phyloP scores from a whole-genome alignment of 2,329 filamentous ascomycete genomes.

The Zasmidium citrigriseum region DNA sequence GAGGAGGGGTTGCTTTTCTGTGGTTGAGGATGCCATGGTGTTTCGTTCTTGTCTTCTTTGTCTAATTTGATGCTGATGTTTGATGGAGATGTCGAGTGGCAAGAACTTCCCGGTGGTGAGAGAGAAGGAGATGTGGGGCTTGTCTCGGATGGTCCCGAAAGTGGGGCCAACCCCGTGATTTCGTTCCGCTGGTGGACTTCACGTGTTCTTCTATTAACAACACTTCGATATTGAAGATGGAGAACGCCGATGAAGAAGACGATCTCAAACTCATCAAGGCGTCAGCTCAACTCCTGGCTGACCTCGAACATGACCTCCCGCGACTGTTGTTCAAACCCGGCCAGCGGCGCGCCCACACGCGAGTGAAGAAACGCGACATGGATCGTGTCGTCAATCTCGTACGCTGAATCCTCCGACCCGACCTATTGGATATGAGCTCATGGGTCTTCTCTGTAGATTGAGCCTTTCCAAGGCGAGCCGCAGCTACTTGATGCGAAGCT shows the following conservation, averaged over 20 bases:
- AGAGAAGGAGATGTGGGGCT: background rate
- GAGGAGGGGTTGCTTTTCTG: slow-evolving; percentile 33
- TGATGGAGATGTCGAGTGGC: background rate
- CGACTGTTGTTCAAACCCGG: slow-evolving; percentile 40
- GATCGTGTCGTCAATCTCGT: slow-evolving; percentile 40
- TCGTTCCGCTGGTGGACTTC: background rate
- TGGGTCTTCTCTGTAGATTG: slow-evolving; percentile 56
- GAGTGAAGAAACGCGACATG: slow-evolving; percentile 43
- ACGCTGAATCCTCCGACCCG: slow-evolving; percentile 11
- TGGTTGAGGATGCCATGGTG: slow-evolving; percentile 13
- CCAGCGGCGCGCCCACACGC: slow-evolving; percentile 36
- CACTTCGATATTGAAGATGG: slow-evolving; percentile 11
- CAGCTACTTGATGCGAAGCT: slow-evolving; percentile 88
- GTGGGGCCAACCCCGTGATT: background rate
- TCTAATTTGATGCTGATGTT: background rate
- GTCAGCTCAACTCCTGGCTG: slow-evolving; percentile 37
- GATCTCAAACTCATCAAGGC: slow-evolving; percentile 48
- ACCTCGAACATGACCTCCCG: slow-evolving; percentile 46
- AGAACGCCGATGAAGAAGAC: slow-evolving; percentile 38
- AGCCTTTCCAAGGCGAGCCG: slow-evolving; percentile 92
- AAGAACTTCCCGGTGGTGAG: background rate
- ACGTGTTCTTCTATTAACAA: background rate
- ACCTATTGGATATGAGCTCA: slow-evolving; percentile 18
- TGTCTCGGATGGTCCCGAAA: background rate
- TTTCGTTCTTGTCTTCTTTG: background rate